A percentile compares a stretch with the other conserved stretches of the same genome.
phyloP scores from a whole-genome alignment of 305 asterid genomes.

The Solanum hybrid region DNA sequence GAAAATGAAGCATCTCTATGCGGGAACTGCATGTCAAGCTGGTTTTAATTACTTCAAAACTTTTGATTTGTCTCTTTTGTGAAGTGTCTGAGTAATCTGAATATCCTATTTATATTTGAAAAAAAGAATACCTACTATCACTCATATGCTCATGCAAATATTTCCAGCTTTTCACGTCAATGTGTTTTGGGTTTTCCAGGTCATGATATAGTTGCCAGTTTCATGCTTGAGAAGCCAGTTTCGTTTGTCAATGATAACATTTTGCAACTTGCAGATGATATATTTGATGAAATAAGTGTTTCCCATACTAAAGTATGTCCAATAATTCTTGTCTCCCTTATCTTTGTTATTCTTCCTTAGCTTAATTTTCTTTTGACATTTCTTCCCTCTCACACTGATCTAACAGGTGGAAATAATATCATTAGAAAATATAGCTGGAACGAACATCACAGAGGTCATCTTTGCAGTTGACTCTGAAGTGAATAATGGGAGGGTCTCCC shows the following conservation, averaged over 20 bases:
- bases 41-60: background rate
- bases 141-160: background rate
- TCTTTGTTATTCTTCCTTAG: background rate
- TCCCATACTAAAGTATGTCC: slow-evolving; percentile 56
- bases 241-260: slow-evolving; percentile 47
- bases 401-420: slow-evolving; percentile 27
- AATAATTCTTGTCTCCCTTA: background rate
- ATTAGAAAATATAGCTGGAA: slow-evolving; percentile 16
- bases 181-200: slow-evolving; percentile 38
- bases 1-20: background rate
- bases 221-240: slow-evolving; percentile 50
- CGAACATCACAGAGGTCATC: slow-evolving; percentile 20
- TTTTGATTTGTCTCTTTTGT: background rate
- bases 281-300: slow-evolving; percentile 72
- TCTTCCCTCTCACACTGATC: background rate
- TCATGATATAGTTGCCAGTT: slow-evolving; percentile 79
- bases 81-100: background rate
- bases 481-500: slow-evolving; percentile 7
- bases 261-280: slow-evolving; percentile 51
- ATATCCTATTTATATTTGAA: background rate
- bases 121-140: background rate
- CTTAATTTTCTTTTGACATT: background rate
- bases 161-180: background rate
- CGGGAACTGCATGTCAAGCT: background rate
- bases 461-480: slow-evolving; percentile 33